Conservation (phyloP, 352 stramenopile genomes). For the Aphanomyces astaci region DNA sequence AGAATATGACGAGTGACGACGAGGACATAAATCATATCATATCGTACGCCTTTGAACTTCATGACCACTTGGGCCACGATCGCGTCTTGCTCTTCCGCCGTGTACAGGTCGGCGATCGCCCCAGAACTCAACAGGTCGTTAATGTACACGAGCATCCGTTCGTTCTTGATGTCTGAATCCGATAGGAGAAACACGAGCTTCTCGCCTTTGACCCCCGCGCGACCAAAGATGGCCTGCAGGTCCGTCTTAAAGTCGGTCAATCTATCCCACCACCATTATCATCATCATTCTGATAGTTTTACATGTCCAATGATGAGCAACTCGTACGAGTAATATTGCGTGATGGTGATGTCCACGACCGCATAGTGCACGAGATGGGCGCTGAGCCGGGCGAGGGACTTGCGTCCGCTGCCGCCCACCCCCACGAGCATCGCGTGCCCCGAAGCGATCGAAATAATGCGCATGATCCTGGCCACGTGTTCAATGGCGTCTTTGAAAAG, state of each 20-base stretch:
- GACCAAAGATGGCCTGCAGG: conserved; percentile 84
- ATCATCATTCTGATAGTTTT: not conserved
- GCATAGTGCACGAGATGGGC: conserved; percentile 88
- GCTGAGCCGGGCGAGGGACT: conserved; percentile 86
- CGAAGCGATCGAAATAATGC: conserved; percentile 91
- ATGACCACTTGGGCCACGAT: conserved; percentile 83
- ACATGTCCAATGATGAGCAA: not conserved
- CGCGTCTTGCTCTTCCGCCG: conserved; percentile 81
- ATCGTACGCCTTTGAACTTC: conserved; percentile 66
- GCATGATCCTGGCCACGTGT: conserved; percentile 89
- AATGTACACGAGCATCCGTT: conserved; percentile 91
- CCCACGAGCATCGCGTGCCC: conserved; percentile 92
- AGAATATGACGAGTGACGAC: too few species aligned
- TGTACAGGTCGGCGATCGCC: conserved; percentile 90
- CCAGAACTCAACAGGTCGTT: conserved; percentile 91
- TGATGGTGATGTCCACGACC: conserved; percentile 87
- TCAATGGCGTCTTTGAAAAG: conserved; percentile 95
- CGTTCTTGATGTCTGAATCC: conserved; percentile 92
- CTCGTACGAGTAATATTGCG: conserved; percentile 71
- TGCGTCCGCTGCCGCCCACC: conserved; percentile 90
- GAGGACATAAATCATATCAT: too few species aligned
- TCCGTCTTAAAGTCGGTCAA: conserved; percentile 93
- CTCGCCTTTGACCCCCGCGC: conserved; percentile 89
- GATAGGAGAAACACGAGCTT: conserved; percentile 88
- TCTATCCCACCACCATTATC: conserved; percentile 3